Conservation (phyloP, 2,329 filamentous ascomycete genomes). For the Hymenotorrendiella dingleyae region DNA sequence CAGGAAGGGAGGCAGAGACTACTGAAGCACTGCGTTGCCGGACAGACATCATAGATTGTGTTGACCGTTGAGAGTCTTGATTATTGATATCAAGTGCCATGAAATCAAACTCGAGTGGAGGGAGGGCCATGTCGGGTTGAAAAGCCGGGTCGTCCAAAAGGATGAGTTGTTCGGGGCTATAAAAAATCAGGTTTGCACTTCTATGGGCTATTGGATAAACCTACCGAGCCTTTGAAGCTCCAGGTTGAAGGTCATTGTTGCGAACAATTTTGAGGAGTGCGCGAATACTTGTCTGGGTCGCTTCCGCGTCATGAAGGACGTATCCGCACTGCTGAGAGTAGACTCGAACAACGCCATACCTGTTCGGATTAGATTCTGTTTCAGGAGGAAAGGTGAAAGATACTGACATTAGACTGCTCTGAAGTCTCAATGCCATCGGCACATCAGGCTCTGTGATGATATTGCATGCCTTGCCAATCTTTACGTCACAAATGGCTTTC, state of each 20-base stretch:
- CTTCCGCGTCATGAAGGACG: constrained; percentile 73
- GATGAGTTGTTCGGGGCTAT: constrained; percentile 68
- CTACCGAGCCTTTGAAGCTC: constrained; percentile 68
- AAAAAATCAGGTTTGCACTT: constrained; percentile 4
- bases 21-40: constrained; percentile 21
- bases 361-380: constrained; percentile 32
- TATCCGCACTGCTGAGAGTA: constrained; percentile 85
- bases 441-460: constrained; percentile 82
- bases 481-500: constrained; percentile 82
- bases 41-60: constrained; percentile 31
- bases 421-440: constrained; percentile 83
- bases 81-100: constrained; percentile 29
- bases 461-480: constrained; percentile 79
- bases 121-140: constrained; percentile 57
- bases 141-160: constrained; percentile 81
- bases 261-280: constrained; percentile 55
- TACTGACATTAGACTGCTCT: constrained; percentile 73
- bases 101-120: constrained; percentile 48
- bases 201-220: constrained; percentile 17
- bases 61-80: constrained; percentile 24
- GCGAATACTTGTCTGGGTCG: constrained; percentile 67
- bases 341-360: constrained; percentile 76
- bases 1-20: constrained; percentile 32
- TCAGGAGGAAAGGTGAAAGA: not conserved
- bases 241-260: constrained; percentile 58